Base-by-base conservation (phyloP, 2,329 filamentous ascomycete genomes). In the Colletotrichum tabaci region DNA sequence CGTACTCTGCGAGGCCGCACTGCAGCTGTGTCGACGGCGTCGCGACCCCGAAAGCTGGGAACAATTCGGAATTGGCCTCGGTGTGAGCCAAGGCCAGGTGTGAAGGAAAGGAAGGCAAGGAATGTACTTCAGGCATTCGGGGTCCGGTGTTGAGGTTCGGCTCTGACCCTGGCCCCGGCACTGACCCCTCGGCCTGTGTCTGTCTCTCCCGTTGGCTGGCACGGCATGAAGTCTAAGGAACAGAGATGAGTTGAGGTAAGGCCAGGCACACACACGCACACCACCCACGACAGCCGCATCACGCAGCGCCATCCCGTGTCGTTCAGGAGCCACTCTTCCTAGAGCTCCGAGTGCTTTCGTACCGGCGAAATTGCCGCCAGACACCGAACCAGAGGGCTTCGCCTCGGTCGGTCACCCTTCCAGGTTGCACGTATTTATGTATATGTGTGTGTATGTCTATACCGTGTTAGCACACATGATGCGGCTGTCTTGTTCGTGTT, bases 141-240 rank as follows among this genome's bases (percentile, higher is more conserved):
- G 55, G 63, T 56, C 57, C 50, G 50, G 49, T n/a, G 50, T 26
- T 44, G 63, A 61, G 58, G 44, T 40, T 50, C 38, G 30, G 67
- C 67, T 67, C 56, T 62, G 67, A 71, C 67, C 67, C 67, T 67
- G 56, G 56, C 23, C 61, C 67, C 55, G 55, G 67, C 57, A 66
- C 30, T 61, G 57, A 57, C 55, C 60, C 49, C 64, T 67, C 65
- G 67, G 64, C 50, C 44, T 67, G 67, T 67, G 63, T 66, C 49
- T 53, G 12, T 26, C 30, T 61, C 38, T 61, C 49, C 56, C 40
- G 42, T 67, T 47, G 42, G 35, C 26, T 71, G 55, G 56, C 50
- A 67, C 49, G 67, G 63, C 30, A 49, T 61, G 55, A 42, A 66
- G 52, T 21, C 38, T 13, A 57, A 57, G 53, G 21, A 35, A 21